Evolutionary conservation across 768 basidiomycete genomes (phyloP), one percentile per base, ranked within the genome.

Genomic region (Pilatotrama ljubarskyi): DNA sequence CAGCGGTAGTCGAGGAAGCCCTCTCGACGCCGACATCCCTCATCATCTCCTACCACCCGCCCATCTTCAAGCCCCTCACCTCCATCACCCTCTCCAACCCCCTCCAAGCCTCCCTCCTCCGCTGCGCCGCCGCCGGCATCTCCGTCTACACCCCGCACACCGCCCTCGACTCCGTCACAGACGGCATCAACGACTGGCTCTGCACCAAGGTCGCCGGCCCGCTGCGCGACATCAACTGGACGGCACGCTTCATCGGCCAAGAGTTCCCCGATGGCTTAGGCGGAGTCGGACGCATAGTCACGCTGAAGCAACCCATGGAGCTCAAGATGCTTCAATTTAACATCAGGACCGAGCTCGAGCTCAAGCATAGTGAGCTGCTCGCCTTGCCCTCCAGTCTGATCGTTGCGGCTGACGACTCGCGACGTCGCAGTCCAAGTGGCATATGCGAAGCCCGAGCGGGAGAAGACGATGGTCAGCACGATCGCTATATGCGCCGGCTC

Each of bases 401-500:
- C 43, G 41, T 63, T 65, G 63, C 55, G 49, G 44, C 50, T 67
- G 66, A 61, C 70, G 65, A 55, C 51, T 38, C 15, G 52, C 51
- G 51, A 46, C 18, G 2, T 50, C 32, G 42, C 69, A 89, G 89
- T 91, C 62, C 87, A 90, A 77, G 82, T 91, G 42, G 90, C 84
- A 37, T 82, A 82, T 68, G 63, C 63, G n/a, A 63, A 55, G 47
- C 36, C 49, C 22, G 63, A 74, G 58, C 64, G 61, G 36, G 48
- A 55, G 67, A 70, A 62, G 64, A 64, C 65, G 60, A 59, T 61
- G 57, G 72, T 80, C 66, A 72, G 63, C 68, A 89, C 85, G 26
- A 82, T 97, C 58, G 95, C 91, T 51, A 87, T 98, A 60, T 97
- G 95, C 73, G 95, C 95, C 36, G 96, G 96, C 36, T 88, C 89